Evolutionary conservation across 2,329 filamentous ascomycete genomes (phyloP), one percentile per base, ranked within the genome.

Genomic region (Aureobasidium sp.): DNA sequence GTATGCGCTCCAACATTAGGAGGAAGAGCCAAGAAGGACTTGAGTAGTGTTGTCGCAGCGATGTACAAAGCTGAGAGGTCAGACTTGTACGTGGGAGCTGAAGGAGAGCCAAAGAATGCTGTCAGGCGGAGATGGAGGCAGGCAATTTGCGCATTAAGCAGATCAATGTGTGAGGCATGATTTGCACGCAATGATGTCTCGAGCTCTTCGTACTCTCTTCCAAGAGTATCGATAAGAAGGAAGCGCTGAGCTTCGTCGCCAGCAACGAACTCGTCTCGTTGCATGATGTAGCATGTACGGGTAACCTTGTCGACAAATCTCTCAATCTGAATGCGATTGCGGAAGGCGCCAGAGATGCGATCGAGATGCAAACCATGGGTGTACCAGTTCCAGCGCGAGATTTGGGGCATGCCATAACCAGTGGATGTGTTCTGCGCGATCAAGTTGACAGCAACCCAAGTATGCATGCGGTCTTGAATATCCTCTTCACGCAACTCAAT

Each of bases 381-480:
- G 85, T 90, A 49, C 88, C 89, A 74, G 21, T 72, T 72, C 72
- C 72, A 74, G 29, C 73, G 57, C 13, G 69, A 67, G 5, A 74
- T 67, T 5, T 89, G 88, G 8, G 90, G 89, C 70, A 92, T 89
- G 6, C 89, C 89, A 68, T 91, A 90, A 25, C 89, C 89, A 4
- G 90, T 93, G n/a, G 88, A 89, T 47, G 92, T 84, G 61, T 83
- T 82, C 67, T 93, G 89, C 27, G 89, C 86, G 37, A 92, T 89
- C 65, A 93, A 88, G 70, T 94, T 94, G 77, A 89, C 91, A 4
- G 90, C 87, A 1, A 89, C 89, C 89, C 89, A 94, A 1, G 89
- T 93, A 55, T 85, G 85, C 47, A 92, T 84, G 41, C 90, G 82
- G 69, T 94, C 89, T 66, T 88, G 84, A 62, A 92, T 82, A 68